Evolutionary conservation across 2,329 filamentous ascomycete genomes (phyloP).

Genomic region (Colletotrichum lupini): DNA sequence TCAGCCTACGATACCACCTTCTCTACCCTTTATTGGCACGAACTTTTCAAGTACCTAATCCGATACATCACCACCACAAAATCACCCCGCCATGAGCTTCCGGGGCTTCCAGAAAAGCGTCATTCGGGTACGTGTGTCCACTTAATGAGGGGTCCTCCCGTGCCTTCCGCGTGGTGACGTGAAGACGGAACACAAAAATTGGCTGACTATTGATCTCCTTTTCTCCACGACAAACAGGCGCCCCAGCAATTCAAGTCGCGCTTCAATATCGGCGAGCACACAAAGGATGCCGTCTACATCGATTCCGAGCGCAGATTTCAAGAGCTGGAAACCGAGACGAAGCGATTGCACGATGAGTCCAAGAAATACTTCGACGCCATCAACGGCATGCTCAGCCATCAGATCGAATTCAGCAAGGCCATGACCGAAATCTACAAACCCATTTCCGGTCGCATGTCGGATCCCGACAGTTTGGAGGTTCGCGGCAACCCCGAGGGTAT

Average conservation of each 20-base stretch:
- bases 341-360: constrained; percentile 95
- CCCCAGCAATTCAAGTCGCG: constrained; percentile 91
- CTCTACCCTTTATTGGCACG: constrained; percentile 20
- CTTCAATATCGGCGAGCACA: constrained; percentile 96
- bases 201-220: constrained; percentile 12
- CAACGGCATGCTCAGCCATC: constrained; percentile 96
- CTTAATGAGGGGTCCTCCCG: constrained; percentile 34
- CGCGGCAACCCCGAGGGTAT: constrained; percentile 96
- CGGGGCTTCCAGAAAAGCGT: constrained; percentile 95
- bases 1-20: constrained; percentile 17
- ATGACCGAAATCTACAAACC: constrained; percentile 98
- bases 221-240: constrained; percentile 60
- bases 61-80: constrained; percentile 26
- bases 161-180: constrained; percentile 4
- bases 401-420: constrained; percentile 97
- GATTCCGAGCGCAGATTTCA: constrained; percentile 94
- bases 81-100: constrained; percentile 82
- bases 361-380: constrained; percentile 98
- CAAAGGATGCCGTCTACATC: constrained; percentile 93
- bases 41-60: constrained; percentile 10
- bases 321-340: constrained; percentile 95
- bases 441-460: constrained; percentile 94
- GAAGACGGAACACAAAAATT: constrained; percentile 19
- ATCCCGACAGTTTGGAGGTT: constrained; percentile 83
- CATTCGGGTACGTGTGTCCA: constrained; percentile 71